These are phyloP conservation scores for Tylopilus sp. DNA, from an alignment of 768 basidiomycete genomes.

Conservation along the genomic window DNA sequence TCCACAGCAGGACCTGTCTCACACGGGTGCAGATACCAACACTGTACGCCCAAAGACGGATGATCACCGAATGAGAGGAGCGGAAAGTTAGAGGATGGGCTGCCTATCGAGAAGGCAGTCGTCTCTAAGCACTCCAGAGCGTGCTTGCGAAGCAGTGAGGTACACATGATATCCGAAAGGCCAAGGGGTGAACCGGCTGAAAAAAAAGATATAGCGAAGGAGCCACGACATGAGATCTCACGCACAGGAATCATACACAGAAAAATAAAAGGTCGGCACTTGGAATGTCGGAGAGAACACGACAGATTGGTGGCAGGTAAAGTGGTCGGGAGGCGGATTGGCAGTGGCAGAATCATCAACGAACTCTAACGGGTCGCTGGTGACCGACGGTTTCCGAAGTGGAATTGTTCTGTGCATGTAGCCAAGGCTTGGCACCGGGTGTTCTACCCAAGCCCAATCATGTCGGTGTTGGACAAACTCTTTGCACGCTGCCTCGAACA, in stretches of 20 bases:
- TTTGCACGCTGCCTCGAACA: constrained; percentile 61
- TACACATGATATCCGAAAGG: constrained; percentile 52
- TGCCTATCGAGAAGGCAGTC: constrained; percentile 54
- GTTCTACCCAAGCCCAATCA: constrained; percentile 64
- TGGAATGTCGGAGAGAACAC: constrained; percentile 76
- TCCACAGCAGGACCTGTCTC: constrained; percentile 62
- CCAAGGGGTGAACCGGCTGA: constrained; percentile 64
- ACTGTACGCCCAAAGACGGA: constrained; percentile 66
- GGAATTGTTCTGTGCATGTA: constrained; percentile 43
- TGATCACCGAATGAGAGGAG: constrained; percentile 86
- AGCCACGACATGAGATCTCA: constrained; percentile 23
- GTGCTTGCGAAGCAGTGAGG: constrained; percentile 55
- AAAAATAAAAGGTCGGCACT: constrained; percentile 84
- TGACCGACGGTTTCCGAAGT: constrained; percentile 14
- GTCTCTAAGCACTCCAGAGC: constrained; percentile 41
- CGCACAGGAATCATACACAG: constrained; percentile 64
- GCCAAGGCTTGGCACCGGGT: constrained; percentile 45
- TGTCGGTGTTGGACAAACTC: constrained; percentile 40
- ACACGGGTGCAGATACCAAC: constrained; percentile 90
- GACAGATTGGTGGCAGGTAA: constrained; percentile 61
- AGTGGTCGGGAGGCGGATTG: constrained; percentile 23
- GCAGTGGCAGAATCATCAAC: constrained; percentile 41
- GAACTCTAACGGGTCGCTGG: constrained; percentile 15
- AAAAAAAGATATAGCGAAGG: constrained; percentile 13
- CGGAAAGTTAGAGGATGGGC: constrained; percentile 57